phyloP scores from a whole-genome alignment of 768 basidiomycete species.

The Russula griseocarnosa region DNA sequence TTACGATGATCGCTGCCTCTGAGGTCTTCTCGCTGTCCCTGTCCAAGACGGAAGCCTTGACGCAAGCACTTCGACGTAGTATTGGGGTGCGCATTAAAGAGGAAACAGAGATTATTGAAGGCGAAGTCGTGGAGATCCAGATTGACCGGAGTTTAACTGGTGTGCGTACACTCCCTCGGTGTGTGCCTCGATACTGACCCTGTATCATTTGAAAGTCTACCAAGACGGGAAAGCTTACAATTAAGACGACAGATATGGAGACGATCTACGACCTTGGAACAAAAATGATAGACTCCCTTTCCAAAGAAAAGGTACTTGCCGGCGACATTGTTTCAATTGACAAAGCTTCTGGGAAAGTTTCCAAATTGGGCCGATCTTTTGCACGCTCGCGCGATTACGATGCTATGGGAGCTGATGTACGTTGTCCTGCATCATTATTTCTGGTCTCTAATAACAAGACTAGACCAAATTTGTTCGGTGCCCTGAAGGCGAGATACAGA shows the following conservation, averaged over 20 bases:
- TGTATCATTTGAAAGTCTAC: constrained; percentile 59
- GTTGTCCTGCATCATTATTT: constrained; percentile 34
- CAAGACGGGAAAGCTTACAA: constrained; percentile 94
- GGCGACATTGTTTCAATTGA: constrained; percentile 97
- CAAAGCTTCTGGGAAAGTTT: constrained; percentile 94
- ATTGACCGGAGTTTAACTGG: constrained; percentile 96
- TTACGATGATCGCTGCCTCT: constrained; percentile 95
- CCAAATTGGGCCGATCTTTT: constrained; percentile 93
- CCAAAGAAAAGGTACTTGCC: constrained; percentile 93
- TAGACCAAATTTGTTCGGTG: constrained; percentile 98
- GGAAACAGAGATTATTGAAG: constrained; percentile 95
- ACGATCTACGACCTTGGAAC: constrained; percentile 97
- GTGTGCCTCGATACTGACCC: neutral
- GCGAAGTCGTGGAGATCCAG: constrained; percentile 97
- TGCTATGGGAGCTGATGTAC: constrained; percentile 97
- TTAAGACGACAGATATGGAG: constrained; percentile 99
- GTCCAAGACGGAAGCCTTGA: constrained; percentile 97
- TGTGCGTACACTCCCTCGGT: constrained; percentile 45
- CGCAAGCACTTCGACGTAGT: constrained; percentile 91
- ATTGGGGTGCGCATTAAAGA: constrained; percentile 98
- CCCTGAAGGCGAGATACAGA: constrained; percentile 97
- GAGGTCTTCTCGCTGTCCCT: constrained; percentile 98
- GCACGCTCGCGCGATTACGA: constrained; percentile 98
- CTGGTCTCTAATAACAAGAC: constrained; percentile 1
- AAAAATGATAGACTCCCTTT: constrained; percentile 98